Percentiles rank a stretch among this genome's conserved stretches.
phyloP scores from a whole-genome alignment of 257 asterid genomes.

The Paulownia fortunei region DNA sequence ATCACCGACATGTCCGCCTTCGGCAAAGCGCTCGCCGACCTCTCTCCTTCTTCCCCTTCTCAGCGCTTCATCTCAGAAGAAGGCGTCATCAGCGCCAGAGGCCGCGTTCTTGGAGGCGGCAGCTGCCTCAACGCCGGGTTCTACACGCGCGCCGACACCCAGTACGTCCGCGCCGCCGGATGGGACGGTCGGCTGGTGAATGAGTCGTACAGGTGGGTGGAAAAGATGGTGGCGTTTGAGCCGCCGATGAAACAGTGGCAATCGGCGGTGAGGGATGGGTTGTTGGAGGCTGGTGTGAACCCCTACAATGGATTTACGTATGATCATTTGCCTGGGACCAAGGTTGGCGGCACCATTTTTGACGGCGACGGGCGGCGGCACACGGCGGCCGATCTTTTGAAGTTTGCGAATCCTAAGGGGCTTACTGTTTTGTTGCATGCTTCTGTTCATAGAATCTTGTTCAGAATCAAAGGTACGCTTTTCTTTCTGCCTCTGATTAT shows the following conservation, averaged over 20 bases:
- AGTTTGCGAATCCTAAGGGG: slow-evolving; percentile 65
- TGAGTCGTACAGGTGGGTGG: slow-evolving; percentile 77
- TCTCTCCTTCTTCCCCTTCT: slow-evolving; percentile 64
- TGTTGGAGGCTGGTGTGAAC: slow-evolving; percentile 59
- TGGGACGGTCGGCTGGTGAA: slow-evolving; percentile 64
- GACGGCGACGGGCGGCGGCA: slow-evolving; percentile 61
- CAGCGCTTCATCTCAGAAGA: slow-evolving; percentile 84
- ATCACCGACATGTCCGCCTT: slow-evolving; percentile 61
- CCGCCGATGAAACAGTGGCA: slow-evolving; percentile 76
- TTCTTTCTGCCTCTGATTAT: not conserved
- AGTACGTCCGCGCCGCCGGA: slow-evolving; percentile 46
- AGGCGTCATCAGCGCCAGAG: slow-evolving; percentile 74
- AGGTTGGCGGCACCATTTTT: slow-evolving; percentile 80
- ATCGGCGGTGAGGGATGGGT: slow-evolving; percentile 68
- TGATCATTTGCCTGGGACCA: slow-evolving; percentile 72
- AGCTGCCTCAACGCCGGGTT: slow-evolving; percentile 82
- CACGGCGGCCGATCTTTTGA: slow-evolving; percentile 84
- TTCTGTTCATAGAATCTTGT: slow-evolving; percentile 63
- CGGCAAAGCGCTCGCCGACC: slow-evolving; percentile 67
- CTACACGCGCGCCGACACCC: slow-evolving; percentile 61
- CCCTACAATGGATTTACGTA: slow-evolving; percentile 79
- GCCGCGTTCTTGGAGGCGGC: slow-evolving; percentile 74
- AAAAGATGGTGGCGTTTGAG: slow-evolving; percentile 64
- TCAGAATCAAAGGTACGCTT: slow-evolving; percentile 53
- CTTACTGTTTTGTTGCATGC: slow-evolving; percentile 67